Evolutionary conservation across 2,329 filamentous ascomycete genomes (phyloP).

Genomic region (Metarhizium album): DNA sequence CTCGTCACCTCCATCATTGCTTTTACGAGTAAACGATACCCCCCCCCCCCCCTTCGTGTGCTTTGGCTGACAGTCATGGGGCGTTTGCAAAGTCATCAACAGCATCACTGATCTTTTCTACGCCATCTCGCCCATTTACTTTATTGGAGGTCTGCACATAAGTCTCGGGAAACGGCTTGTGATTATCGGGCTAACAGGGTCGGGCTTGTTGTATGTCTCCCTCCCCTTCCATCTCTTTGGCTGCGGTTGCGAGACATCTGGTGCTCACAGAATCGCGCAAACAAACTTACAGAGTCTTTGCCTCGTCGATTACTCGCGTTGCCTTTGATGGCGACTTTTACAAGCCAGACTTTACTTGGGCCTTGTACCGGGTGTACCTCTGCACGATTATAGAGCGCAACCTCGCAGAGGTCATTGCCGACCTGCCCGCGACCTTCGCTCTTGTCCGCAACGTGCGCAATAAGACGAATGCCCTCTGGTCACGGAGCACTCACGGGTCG

Average conservation of each 20-base stretch:
- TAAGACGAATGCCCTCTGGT: no score
- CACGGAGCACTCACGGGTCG: no score
- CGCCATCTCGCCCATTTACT: not conserved
- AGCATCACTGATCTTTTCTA: not conserved
- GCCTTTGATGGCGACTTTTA: not conserved
- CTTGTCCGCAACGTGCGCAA: not conserved
- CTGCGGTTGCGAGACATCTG: no score
- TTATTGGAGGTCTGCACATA: not conserved
- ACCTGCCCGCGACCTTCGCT: not conserved
- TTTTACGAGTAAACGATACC: no score
- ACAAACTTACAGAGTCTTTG: not conserved
- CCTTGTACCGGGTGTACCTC: not conserved
- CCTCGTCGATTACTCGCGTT: not conserved
- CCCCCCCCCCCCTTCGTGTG: no score
- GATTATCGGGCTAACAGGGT: no score
- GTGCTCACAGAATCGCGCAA: not conserved
- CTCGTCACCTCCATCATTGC: no score
- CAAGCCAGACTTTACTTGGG: not conserved
- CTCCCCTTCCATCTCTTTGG: no score
- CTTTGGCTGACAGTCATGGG: no score
- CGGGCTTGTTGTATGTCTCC: no score
- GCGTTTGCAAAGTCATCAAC: not conserved
- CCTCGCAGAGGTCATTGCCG: not conserved
- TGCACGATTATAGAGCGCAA: not conserved
- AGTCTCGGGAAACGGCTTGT: not conserved